Conservation (phyloP, 495 filamentous ascomycete genomes). For the Xylaria flabelliformis region DNA sequence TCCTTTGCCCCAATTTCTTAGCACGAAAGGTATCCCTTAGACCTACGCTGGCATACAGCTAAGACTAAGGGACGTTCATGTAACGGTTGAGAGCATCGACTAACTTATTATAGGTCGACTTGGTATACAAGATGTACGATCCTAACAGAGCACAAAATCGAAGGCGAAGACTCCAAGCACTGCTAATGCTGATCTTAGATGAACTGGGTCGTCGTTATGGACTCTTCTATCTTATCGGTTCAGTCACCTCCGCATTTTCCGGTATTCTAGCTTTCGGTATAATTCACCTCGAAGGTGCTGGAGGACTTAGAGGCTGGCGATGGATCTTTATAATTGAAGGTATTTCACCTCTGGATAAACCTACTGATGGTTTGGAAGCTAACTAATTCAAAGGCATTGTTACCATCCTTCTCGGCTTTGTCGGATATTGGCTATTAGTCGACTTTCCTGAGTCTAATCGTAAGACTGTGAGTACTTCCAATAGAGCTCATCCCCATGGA, state of each 20-base stretch:
- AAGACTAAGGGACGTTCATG: not conserved
- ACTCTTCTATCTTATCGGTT: constrained; percentile 67
- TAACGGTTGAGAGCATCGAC: not conserved
- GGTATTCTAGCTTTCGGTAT: constrained; percentile 69
- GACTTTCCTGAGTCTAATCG: constrained; percentile 63
- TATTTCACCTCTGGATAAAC: constrained; percentile 1
- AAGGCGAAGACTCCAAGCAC: not conserved
- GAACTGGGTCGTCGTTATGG: constrained; percentile 66
- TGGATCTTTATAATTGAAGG: constrained; percentile 69
- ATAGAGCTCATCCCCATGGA: not conserved
- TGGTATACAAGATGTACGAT: constrained; percentile 63
- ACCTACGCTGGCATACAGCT: not conserved
- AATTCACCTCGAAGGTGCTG: constrained; percentile 58
- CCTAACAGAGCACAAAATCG: not conserved
- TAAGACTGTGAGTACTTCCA: constrained; percentile 41
- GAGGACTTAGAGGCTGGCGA: constrained; percentile 62
- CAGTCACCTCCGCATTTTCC: constrained; percentile 61
- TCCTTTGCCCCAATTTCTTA: not conserved
- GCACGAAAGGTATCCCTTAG: not conserved
- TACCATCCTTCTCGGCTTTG: constrained; percentile 50
- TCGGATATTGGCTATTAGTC: constrained; percentile 60
- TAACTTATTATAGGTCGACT: constrained; percentile 43
- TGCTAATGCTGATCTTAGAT: constrained; percentile 38
- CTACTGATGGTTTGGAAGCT: not conserved
- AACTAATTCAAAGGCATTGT: constrained; percentile 37